Base-by-base conservation (phyloP, 306 rosid species). In the Quercus berberidifolia region DNA sequence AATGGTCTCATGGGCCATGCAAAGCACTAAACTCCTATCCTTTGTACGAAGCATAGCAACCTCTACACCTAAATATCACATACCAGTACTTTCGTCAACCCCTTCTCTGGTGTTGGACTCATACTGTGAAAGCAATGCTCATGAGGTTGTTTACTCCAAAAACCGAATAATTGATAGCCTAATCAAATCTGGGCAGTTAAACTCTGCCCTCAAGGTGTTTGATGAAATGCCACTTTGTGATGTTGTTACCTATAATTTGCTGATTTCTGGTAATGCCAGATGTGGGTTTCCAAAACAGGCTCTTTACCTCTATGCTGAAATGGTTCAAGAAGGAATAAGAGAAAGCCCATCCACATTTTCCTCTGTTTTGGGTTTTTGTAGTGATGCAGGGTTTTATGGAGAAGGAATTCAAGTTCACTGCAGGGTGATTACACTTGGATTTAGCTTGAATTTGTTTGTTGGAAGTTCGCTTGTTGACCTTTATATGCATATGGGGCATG, bases 361-460 rank as follows among this genome's bases (percentile, higher is more conserved):
- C 5, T 85, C 90, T 9, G 90, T 91, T 13, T 56, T 93, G 55
- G 79, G 87, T 23, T 43, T 87, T 74, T 95, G 96, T 68, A 71
- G 74, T 30, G 76, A 84, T 80, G 58, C 69, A 12, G 90, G 76
- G 82, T 81, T 89, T 30, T 65, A 54, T 51, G 63, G 64, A 64
- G 91, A 88, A 79, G 97, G 97, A 43, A 54, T 54, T 83, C 98
- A 92, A 82, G 89, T 86, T 56, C 98, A 92, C 80, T 92, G 92
- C 82, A 89, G 92, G 77, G 96, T 76, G 25, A 26, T 91, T 35
- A 83, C 69, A 67, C 86, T 92, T 63, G 97, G 97, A 18, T 88
- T 87, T 68, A 74, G 79, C 38, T 31, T 57, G 31, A 90, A 89
- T 69, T 77, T 85, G 80, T 91, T 85, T 79, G 86, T 95, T 28